Evolutionary conservation across 2,329 filamentous ascomycete genomes (phyloP).

Genomic region (Xylariaceae sp.): DNA sequence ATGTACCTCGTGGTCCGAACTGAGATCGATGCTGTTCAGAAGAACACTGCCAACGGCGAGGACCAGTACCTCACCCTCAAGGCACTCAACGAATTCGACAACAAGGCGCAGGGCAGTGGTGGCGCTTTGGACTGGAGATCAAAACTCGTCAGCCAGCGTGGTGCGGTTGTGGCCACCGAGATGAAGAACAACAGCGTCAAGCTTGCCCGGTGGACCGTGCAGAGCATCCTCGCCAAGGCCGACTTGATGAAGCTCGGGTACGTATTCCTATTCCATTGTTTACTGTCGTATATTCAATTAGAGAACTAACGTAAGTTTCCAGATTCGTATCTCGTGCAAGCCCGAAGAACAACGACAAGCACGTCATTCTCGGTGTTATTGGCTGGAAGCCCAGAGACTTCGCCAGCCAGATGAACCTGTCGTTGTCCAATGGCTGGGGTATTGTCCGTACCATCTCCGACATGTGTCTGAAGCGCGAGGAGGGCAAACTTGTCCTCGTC

Average conservation of each 20-base stretch:
- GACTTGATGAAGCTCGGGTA: slow-evolving; percentile 98
- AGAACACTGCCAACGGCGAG: slow-evolving; percentile 87
- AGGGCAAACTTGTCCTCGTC: slow-evolving; percentile 75
- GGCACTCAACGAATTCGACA: slow-evolving; percentile 98
- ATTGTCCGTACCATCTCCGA: slow-evolving; percentile 97
- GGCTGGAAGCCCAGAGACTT: slow-evolving; percentile 99
- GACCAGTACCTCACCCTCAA: slow-evolving; percentile 90
- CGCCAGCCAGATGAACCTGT: slow-evolving; percentile 95
- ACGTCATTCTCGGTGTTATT: slow-evolving; percentile 90
- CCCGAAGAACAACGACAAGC: slow-evolving; percentile 86
- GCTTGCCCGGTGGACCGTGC: slow-evolving; percentile 93
- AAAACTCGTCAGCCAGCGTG: slow-evolving; percentile 89
- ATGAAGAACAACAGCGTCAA: slow-evolving; percentile 99
- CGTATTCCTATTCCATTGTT: slow-evolving; percentile 32
- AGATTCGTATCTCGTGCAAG: slow-evolving; percentile 94
- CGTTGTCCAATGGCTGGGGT: slow-evolving; percentile 95
- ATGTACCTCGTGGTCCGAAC: slow-evolving; percentile 90
- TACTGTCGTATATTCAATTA: neutral
- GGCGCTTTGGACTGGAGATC: slow-evolving; percentile 94
- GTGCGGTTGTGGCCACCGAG: slow-evolving; percentile 95
- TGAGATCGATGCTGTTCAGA: slow-evolving; percentile 90
- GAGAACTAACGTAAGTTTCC: slow-evolving; percentile 10
- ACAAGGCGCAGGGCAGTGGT: slow-evolving; percentile 91
- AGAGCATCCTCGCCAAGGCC: slow-evolving; percentile 94
- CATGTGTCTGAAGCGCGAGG: slow-evolving; percentile 74